phyloP scores from a whole-genome alignment of 2,329 filamentous ascomycete species.

The Hymenoscyphus fructigenus region DNA sequence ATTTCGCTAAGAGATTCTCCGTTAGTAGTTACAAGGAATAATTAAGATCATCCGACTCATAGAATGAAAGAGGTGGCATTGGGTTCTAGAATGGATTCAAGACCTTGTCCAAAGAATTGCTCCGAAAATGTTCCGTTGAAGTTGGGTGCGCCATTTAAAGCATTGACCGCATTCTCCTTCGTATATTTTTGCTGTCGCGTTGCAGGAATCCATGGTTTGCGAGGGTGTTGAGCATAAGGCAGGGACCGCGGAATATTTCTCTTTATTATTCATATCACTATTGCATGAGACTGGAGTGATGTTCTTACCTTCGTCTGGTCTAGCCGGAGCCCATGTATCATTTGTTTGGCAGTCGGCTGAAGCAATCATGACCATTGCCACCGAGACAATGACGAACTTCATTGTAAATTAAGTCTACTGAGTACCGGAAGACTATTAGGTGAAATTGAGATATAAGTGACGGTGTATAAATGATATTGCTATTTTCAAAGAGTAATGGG shows the following conservation, averaged over 20 bases:
- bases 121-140: conserved; percentile 42
- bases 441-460: no score
- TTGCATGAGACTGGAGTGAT: not conserved
- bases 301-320: not conserved
- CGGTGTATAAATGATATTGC: no score
- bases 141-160: conserved; percentile 43
- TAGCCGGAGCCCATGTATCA: not conserved
- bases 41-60: conserved; percentile 15
- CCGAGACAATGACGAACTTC: no score
- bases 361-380: no score
- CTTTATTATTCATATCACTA: conserved; percentile 8
- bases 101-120: conserved; percentile 45
- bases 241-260: conserved; percentile 36
- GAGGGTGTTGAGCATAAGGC: conserved; percentile 46
- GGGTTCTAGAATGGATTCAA: conserved; percentile 44
- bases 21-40: not conserved
- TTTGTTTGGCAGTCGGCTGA: no score
- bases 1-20: conserved; percentile 36
- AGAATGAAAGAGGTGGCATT: conserved; percentile 46
- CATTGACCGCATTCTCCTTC: conserved; percentile 37
- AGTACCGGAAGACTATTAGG: no score
- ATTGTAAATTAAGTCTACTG: no score
- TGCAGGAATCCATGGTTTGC: conserved; percentile 46
- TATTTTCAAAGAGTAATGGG: no score
- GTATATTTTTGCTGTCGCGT: conserved; percentile 42